Base-by-base conservation (phyloP, 495 filamentous ascomycete species). In the Xylaria sp. region DNA sequence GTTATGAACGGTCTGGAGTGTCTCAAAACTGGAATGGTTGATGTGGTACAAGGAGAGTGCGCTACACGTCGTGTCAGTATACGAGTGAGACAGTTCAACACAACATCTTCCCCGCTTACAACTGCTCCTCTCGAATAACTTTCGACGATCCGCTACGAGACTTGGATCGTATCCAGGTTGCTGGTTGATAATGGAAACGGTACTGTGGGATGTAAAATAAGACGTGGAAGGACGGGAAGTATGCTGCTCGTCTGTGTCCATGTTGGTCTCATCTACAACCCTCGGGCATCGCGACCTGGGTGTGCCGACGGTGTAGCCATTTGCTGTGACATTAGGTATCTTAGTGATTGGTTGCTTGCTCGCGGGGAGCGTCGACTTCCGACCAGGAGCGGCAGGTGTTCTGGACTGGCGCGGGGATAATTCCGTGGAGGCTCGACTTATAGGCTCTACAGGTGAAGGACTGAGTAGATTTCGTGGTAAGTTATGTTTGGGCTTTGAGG, bases 91-190 rank as follows among this genome's bases (percentile, higher is more conserved):
- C 68, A 61, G 15, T 6, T 53, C 35, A 46, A 35, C 15, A 21
- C 21, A 55, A 40, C 31, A 24, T 41, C 19, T 24, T 66, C 14
- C 41, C 40, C n/a, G 66, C 77, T 74, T 41, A 80, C 80, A 69
- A n/a, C 67, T 69, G 14, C 58, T 63, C 58, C 65, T 33, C 66
- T 84, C 79, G 61, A 82, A 82, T 35, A 80, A 2, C 62, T 74
- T 81, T 69, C 78, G 78, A 3, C 77, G 74, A 52, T 81, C 77
- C 7, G 79, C 72, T 21, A 82, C 74, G 8, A 71, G 17, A 15
- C 71, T 77, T 5, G 76, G 75, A 69, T 77, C 72, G 73, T 77
- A 76, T 24, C 74, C 74, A 61, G 70, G 62, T 15, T 40, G 33
- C 58, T 24, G 72, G 63, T 52, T 9, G 53, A 40, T 69, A 48